phyloP scores from a whole-genome alignment of 345 rosid species.

The Cochlearia excelsa region DNA sequence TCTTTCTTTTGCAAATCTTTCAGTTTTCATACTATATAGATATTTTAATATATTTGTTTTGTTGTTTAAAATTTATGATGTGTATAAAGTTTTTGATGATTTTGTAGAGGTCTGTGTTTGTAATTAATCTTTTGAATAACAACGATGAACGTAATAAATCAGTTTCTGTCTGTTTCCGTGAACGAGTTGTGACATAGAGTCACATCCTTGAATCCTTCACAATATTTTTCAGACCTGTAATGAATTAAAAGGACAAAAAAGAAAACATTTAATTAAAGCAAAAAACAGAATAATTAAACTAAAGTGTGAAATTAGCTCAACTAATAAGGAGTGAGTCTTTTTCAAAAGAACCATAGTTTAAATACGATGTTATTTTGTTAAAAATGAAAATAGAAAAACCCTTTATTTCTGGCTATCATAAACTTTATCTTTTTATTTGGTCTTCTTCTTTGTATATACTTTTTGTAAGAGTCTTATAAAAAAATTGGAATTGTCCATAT shows the following conservation, averaged over 20 bases:
- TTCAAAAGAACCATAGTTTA: no score
- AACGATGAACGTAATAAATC: slow-evolving; percentile 28
- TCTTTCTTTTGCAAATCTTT: slow-evolving; percentile 29
- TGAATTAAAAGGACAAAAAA: slow-evolving; percentile 28
- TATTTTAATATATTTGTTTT: slow-evolving; percentile 12
- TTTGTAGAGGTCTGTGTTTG: slow-evolving; percentile 19
- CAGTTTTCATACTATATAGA: slow-evolving; percentile 10
- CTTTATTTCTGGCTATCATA: slow-evolving; percentile 5
- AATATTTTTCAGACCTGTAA: slow-evolving; percentile 27
- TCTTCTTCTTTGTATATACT: slow-evolving; percentile 17
- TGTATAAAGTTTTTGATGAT: slow-evolving; percentile 17
- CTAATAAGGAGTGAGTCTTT: no score
- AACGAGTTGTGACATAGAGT: slow-evolving; percentile 26
- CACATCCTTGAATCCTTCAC: slow-evolving; percentile 10
- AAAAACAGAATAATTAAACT: no score
- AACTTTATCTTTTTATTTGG: background rate
- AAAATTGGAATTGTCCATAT: slow-evolving; percentile 20
- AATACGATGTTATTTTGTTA: no score
- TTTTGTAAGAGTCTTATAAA: slow-evolving; percentile 10
- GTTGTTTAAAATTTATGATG: background rate
- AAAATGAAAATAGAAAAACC: background rate
- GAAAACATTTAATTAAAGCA: slow-evolving; percentile 9
- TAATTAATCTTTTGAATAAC: slow-evolving; percentile 21
- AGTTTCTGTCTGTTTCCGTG: slow-evolving; percentile 34
- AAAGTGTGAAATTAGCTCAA: no score